phyloP scores from a whole-genome alignment of 306 rosid genomes.

The Vigna unguiculata region DNA sequence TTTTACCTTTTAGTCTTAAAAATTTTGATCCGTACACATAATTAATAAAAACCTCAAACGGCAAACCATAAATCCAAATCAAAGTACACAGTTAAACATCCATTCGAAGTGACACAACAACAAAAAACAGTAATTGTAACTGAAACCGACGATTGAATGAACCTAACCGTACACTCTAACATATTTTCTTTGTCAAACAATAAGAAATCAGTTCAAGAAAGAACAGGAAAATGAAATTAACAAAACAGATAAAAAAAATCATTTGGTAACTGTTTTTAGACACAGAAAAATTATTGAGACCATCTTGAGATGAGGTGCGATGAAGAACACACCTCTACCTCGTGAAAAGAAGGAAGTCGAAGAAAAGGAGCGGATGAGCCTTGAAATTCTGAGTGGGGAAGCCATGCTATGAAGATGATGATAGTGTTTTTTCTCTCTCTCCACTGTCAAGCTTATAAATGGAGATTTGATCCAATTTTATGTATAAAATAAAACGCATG shows the following conservation, averaged over 20 bases:
- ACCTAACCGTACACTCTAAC: neutral
- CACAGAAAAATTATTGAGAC: neutral
- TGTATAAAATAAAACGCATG: neutral
- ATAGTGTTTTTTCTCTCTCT: neutral
- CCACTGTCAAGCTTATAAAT: neutral
- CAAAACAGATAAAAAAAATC: neutral
- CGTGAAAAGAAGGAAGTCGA: constrained; percentile 21
- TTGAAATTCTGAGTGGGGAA: constrained; percentile 14
- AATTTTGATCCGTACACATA: neutral
- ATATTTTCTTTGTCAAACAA: neutral
- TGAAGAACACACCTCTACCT: neutral
- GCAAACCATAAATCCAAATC: neutral
- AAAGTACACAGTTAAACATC: constrained; percentile 3
- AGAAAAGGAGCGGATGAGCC: constrained; percentile 23
- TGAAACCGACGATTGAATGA: constrained; percentile 8
- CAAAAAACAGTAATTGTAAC: too few species aligned
- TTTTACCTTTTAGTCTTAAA: neutral
- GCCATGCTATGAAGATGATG: neutral
- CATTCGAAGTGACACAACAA: neutral
- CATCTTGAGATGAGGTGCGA: too few species aligned
- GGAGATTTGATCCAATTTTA: neutral
- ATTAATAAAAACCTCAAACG: neutral
- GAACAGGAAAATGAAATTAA: neutral
- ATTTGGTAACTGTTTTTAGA: neutral
- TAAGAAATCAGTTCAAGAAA: neutral